Percentiles rank a stretch among this genome's conserved stretches.
These are phyloP conservation scores for Leccinum cinnamomeum DNA, from an alignment of 1,284 basidiomycete genomes.

Conservation along the genomic window DNA sequence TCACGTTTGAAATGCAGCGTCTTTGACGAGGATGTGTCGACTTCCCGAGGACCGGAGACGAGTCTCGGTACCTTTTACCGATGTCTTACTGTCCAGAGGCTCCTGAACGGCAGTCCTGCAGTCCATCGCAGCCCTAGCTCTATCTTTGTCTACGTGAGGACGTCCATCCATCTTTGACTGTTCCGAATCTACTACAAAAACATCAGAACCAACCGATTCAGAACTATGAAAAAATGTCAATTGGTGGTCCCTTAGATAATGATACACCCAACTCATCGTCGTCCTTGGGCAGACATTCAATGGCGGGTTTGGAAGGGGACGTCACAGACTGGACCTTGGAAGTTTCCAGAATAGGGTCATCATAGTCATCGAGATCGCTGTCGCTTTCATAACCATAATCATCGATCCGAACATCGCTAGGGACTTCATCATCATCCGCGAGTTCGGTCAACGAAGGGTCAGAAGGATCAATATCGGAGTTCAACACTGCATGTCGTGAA, in stretches of 20 bases:
- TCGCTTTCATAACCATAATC: conserved; percentile 25
- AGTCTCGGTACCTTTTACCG: not conserved
- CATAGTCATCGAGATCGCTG: conserved; percentile 30
- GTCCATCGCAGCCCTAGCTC: not conserved
- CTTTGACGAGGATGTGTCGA: not conserved
- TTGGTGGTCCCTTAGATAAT: not conserved
- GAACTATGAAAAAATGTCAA: not conserved
- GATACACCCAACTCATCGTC: conserved; percentile 14
- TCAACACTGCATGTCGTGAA: conserved; percentile 18
- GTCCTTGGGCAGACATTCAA: not conserved
- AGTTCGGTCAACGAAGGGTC: conserved; percentile 21
- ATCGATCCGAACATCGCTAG: not conserved
- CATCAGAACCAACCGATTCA: not conserved
- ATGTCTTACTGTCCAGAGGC: not conserved
- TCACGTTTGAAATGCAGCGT: not conserved
- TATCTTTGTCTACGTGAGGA: not conserved
- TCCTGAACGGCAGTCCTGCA: conserved; percentile 1
- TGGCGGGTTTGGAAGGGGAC: not conserved
- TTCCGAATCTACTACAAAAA: conserved; percentile 18
- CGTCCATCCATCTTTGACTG: conserved; percentile 2
- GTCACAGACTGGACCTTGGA: not conserved
- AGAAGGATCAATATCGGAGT: conserved; percentile 13
- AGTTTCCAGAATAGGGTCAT: not conserved
- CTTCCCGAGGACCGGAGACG: not conserved
- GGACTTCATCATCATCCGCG: conserved; percentile 14